Evolutionary conservation across 2,329 filamentous ascomycete species (phyloP), one percentile per base, ranked within the genome.

Genomic region (Cordyceps sp.): DNA sequence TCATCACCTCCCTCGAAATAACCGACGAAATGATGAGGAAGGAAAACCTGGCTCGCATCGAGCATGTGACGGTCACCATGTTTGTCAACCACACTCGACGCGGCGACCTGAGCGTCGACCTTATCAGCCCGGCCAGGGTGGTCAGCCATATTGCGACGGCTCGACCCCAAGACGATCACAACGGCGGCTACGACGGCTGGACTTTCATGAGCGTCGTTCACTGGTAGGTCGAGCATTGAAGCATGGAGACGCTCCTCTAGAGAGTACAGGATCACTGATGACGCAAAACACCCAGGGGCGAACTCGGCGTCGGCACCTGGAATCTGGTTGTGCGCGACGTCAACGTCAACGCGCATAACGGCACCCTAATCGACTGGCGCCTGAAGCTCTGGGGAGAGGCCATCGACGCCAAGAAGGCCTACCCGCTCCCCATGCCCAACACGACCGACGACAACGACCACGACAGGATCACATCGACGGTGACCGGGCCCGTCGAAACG

Each of bases 191-290:
- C 51, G 61, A 76, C 24, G 84, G 96, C 57, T 98, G 90, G 90
- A 96, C 88, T 0, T 98, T 98, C 47, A 98, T 98, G 90, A 92
- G 78, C 38, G 90, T 98, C 24, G 86, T 78, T 40, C 90, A 98
- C 52, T 98, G 86, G 81, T 85, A 66, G 55, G 76, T 55, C 24
- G 16, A 28, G 14, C 8, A 12, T 7, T 17, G 7, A 18, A 6
- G 4, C 4, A 3, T n/a, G 18, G n/a, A n/a, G n/a, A n/a, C n/a
- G n/a, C n/a, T n/a, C n/a, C n/a, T n/a, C n/a, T n/a, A n/a, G n/a
- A n/a, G n/a, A n/a, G n/a, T n/a, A n/a, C n/a, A n/a, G n/a, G n/a
- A n/a, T n/a, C n/a, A n/a, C n/a, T n/a, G n/a, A n/a, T n/a, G n/a
- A n/a, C n/a, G n/a, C n/a, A n/a, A n/a, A n/a, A n/a, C n/a, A n/a